Conservation (phyloP, 2,329 filamentous ascomycete species). For the Blastomyces silverae region DNA sequence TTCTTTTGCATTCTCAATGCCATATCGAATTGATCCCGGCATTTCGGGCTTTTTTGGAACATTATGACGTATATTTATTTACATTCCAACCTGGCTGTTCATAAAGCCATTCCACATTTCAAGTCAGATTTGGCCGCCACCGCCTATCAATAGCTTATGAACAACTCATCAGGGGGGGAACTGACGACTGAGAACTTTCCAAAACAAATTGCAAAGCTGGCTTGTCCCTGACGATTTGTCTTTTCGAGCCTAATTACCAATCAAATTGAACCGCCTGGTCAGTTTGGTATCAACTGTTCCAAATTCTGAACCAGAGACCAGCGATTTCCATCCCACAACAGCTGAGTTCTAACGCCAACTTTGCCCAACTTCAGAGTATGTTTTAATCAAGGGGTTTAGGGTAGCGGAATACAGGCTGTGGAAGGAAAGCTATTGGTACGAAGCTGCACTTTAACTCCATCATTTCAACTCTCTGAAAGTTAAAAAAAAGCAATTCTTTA, state of each 20-base stretch:
- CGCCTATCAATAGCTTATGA: slow-evolving; percentile 4
- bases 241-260: slow-evolving; percentile 1
- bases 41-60: not conserved
- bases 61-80: slow-evolving; percentile 10
- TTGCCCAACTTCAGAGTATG: slow-evolving; percentile 1
- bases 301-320: not conserved
- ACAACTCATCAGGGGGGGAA: slow-evolving; percentile 4
- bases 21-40: not conserved
- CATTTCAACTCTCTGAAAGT: not conserved
- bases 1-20: not conserved
- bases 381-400: not conserved
- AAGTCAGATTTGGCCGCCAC: not conserved
- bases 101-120: not conserved
- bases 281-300: not conserved
- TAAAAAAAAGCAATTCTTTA: not conserved
- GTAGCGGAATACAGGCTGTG: not conserved
- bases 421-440: not conserved
- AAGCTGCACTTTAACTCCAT: not conserved
- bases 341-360: not conserved
- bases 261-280: slow-evolving; percentile 1
- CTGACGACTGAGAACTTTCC: not conserved
- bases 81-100: slow-evolving; percentile 10
- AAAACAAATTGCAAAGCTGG: not conserved
- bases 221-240: not conserved
- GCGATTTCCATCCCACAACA: not conserved